Evolutionary conservation across 164 flowering plant species (phyloP), one percentile per base, ranked within the genome.

Genomic region (Piper longum): DNA sequence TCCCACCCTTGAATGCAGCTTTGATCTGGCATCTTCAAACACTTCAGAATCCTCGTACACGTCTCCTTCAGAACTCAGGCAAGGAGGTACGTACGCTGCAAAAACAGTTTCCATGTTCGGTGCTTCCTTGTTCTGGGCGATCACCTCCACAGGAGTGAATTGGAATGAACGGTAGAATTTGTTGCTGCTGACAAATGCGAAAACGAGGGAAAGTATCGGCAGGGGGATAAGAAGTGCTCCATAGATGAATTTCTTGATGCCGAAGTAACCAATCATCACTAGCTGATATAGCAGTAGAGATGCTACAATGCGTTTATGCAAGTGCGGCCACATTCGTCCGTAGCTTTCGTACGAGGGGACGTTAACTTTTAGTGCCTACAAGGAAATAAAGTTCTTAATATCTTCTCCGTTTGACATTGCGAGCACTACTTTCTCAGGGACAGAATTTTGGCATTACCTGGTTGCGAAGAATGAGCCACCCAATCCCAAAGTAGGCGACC

Each of bases 301-400:
- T 5, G 91, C 96, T 2, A 88, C 14, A 12, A 93, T 67, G 2
- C 99, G 86, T 6, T 51, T 56, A 59, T 80, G 80, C 45, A 93
- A 76, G 79, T 90, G 99, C 3, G 99, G 99, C 99, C 99, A 93
- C 92, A 87, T 85, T 63, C 80, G 80, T 56, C 97, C 99, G 56
- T 90, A 74, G 87, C 89, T 93, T 73, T 93, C 99, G 56, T 78
- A 88, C 8, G 83, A 54, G 16, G 99, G 99, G 65, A 90, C 92
- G 62, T 81, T 87, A 14, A 93, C 97, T 73, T 88, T 93, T 43
- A 90, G 79, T 8, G 82, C 96, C 99, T 93, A 75, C 58, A 9
- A 56, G 52, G 52, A 59, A 64, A 58, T 36, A 5, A 51, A 5
- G 65, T 44, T 54, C 41, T 60, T 16, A 43, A 60, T 4, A 43